Base-by-base conservation (phyloP, 1,284 basidiomycete genomes). In the Hortiboletus rubellus region DNA sequence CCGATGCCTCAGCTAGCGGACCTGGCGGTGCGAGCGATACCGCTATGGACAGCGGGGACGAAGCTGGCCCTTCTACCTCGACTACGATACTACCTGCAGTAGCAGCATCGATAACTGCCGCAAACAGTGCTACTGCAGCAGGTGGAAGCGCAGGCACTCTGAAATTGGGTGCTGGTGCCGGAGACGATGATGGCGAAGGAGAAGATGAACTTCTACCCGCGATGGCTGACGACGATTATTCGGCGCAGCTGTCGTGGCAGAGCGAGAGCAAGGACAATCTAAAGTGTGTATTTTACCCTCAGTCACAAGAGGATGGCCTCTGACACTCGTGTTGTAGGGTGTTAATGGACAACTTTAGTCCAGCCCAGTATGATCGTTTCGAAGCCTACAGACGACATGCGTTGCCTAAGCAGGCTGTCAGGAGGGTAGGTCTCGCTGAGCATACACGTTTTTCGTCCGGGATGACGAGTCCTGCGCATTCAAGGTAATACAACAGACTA, bases 321-420 rank as follows among this genome's bases (percentile, higher is more conserved):
- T 68, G 27, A 71, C 42, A 2, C 12, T 42, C 33, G 10, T 15
- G 41, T 30, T n/a, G 15, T 34, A 92, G 91, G 67, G 86, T 94
- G 44, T 77, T 95, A 55, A 91, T 95, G 82, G 89, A 94, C 70
- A 91, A 92, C 63, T 91, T 96, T 67, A 87, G 86, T 59, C 81
- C 86, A 3, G 86, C 82, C 15, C 93, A 96, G 69, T 91, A 93
- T 66, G 92, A 94, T 54, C 82, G 94, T 0, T 95, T 94, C 66
- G 92, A 94, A 67, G 90, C 91, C 0, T 96, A 94, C 66, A 79
- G 93, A 55, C 79, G 92, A 47, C 89, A 92, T 60, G 91, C 91
- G 5, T 74, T 96, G 30, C 88, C 91, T 5, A 95, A 94, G 70
- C 85, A 87, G 60, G 87, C 85, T 41, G 89, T 96, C 1, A 78